A percentile compares a stretch with the other conserved stretches of the same genome.
Conservation (phyloP, 768 basidiomycete genomes). For the Lentinula sp. region DNA sequence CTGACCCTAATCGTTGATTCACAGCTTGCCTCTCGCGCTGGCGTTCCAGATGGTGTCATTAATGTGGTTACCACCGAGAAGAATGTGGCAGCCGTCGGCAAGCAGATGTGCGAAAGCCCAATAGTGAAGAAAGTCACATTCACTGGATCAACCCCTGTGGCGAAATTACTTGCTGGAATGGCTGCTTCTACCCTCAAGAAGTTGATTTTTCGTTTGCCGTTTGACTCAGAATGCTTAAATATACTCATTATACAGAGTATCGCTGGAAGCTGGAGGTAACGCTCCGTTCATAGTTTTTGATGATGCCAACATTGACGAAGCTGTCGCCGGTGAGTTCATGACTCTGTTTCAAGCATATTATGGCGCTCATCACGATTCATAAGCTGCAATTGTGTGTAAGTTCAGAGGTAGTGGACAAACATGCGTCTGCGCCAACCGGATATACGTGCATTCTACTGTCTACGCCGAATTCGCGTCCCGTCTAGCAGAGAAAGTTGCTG, state of each 20-base stretch:
- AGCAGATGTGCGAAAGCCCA: slow-evolving; percentile 90
- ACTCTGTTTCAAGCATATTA: neutral
- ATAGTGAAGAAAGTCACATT: slow-evolving; percentile 85
- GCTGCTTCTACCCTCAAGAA: slow-evolving; percentile 79
- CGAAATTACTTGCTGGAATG: slow-evolving; percentile 68
- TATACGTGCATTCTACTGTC: slow-evolving; percentile 86
- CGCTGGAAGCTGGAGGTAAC: slow-evolving; percentile 90
- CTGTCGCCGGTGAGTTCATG: slow-evolving; percentile 61
- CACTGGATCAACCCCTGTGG: slow-evolving; percentile 83
- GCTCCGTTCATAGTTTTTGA: slow-evolving; percentile 96
- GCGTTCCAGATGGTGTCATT: slow-evolving; percentile 90
- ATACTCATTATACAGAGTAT: slow-evolving; percentile 32
- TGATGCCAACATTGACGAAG: slow-evolving; percentile 89
- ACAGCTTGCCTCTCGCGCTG: slow-evolving; percentile 82
- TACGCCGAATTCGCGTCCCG: slow-evolving; percentile 91
- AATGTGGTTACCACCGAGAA: slow-evolving; percentile 89
- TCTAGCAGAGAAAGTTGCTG: slow-evolving; percentile 75
- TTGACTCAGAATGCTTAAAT: neutral
- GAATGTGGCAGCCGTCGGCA: slow-evolving; percentile 81
- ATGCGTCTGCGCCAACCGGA: slow-evolving; percentile 83
- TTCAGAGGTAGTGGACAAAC: slow-evolving; percentile 83
- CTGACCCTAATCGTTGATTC: neutral
- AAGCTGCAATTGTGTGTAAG: slow-evolving; percentile 71
- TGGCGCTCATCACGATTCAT: neutral
- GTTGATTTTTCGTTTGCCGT: slow-evolving; percentile 31